phyloP scores from a whole-genome alignment of 2,329 filamentous ascomycete genomes.

The Trichophyton mentagrophytes region DNA sequence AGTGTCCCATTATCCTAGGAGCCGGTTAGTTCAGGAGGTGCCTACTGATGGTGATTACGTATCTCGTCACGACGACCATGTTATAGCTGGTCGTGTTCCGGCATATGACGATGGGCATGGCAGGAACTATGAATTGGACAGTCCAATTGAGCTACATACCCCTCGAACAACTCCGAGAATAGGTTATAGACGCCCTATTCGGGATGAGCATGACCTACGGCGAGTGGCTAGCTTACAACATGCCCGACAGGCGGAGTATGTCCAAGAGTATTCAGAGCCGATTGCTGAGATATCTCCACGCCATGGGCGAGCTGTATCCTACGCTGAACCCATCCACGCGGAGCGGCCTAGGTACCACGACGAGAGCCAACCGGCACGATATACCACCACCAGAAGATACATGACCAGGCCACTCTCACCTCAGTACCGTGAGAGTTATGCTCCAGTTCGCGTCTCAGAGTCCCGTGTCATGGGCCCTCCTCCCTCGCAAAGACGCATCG shows the following conservation, averaged over 20 bases:
- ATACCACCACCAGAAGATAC: slow-evolving; percentile 21
- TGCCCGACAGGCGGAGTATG: slow-evolving; percentile 30
- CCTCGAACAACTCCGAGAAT: slow-evolving; percentile 31
- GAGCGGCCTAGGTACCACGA: slow-evolving; percentile 30
- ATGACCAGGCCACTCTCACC: slow-evolving; percentile 25
- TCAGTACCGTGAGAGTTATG: slow-evolving; percentile 26
- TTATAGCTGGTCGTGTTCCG: slow-evolving; percentile 19
- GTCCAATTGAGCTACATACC: slow-evolving; percentile 22
- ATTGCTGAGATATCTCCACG: slow-evolving; percentile 27
- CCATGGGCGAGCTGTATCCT: slow-evolving; percentile 28
- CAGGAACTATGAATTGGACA: slow-evolving; percentile 17
- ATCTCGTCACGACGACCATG: slow-evolving; percentile 28
- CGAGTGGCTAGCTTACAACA: slow-evolving; percentile 37
- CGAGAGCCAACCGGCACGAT: slow-evolving; percentile 21
- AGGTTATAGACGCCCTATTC: slow-evolving; percentile 24
- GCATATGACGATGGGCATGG: slow-evolving; percentile 27
- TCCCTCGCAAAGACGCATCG: slow-evolving; percentile 51
- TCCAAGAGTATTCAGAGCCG: slow-evolving; percentile 33
- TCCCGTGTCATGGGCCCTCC: slow-evolving; percentile 40
- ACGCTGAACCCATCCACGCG: slow-evolving; percentile 25
- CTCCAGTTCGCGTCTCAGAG: slow-evolving; percentile 30
- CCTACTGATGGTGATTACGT: slow-evolving; percentile 35
- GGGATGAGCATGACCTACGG: slow-evolving; percentile 35
- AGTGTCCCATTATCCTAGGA: background rate
- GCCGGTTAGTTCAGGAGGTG: slow-evolving; percentile 18